Evolutionary conservation across 495 filamentous ascomycete species (phyloP).

Genomic region (Parathielavia hyrcaniae): DNA sequence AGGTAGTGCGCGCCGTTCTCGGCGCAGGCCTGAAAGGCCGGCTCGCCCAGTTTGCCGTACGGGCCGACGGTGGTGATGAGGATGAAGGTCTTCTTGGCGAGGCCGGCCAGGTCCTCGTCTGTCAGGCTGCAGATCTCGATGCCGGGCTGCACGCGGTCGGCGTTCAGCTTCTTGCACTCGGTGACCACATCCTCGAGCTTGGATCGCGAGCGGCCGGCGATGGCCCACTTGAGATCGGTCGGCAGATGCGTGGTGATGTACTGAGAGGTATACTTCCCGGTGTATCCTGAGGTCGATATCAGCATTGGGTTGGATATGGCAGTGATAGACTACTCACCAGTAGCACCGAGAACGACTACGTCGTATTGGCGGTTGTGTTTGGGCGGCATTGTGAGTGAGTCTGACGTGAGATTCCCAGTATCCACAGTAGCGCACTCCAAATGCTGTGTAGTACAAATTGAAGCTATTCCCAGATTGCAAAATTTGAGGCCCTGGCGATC

Average conservation of each 20-base stretch:
- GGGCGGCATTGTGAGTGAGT: conserved; percentile 31
- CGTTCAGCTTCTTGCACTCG: conserved; percentile 58
- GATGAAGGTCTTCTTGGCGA: conserved; percentile 69
- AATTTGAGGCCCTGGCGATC: background rate
- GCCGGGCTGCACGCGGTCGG: conserved; percentile 62
- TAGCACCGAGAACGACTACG: conserved; percentile 72
- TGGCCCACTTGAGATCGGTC: conserved; percentile 79
- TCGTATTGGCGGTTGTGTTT: conserved; percentile 65
- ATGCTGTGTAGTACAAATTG: background rate
- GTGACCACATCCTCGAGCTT: conserved; percentile 67
- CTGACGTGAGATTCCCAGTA: background rate
- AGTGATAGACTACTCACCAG: conserved; percentile 46
- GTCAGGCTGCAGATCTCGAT: conserved; percentile 62
- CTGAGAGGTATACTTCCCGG: conserved; percentile 70
- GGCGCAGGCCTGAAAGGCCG: conserved; percentile 83
- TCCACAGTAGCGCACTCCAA: background rate
- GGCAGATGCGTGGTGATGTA: conserved; percentile 69
- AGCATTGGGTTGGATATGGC: conserved; percentile 56
- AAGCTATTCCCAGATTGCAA: conserved; percentile 2
- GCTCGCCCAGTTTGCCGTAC: conserved; percentile 69
- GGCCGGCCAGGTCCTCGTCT: conserved; percentile 52
- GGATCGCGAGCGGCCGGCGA: conserved; percentile 69
- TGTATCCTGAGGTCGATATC: conserved; percentile 74
- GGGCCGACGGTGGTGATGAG: conserved; percentile 84
- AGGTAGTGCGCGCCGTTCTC: conserved; percentile 85